Conservation (phyloP, 495 filamentous ascomycete species). For the Aspergillus affinis region DNA sequence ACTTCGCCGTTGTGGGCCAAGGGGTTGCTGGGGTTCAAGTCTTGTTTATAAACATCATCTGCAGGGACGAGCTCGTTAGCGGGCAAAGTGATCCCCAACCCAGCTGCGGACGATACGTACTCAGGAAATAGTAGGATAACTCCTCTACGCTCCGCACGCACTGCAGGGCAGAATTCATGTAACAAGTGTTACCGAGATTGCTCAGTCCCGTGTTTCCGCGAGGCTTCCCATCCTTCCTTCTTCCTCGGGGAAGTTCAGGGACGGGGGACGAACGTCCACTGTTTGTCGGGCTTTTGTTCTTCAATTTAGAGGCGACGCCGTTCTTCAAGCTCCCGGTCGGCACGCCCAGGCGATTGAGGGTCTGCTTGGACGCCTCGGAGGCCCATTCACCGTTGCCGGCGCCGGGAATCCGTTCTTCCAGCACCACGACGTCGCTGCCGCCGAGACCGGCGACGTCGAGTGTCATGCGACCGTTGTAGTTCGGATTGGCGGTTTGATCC, state of each 20-base stretch:
- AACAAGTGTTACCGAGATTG: slow-evolving; percentile 96
- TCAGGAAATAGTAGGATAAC: slow-evolving; percentile 84
- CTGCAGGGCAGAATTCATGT: slow-evolving; percentile 97
- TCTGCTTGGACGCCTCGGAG: slow-evolving; percentile 53
- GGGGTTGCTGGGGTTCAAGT: slow-evolving; percentile 81
- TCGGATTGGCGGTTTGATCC: slow-evolving; percentile 71
- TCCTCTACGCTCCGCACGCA: slow-evolving; percentile 91
- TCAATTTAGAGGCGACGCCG: slow-evolving; percentile 35
- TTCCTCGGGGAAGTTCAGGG: slow-evolving; percentile 56
- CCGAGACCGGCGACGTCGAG: slow-evolving; percentile 64
- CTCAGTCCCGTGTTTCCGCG: slow-evolving; percentile 76
- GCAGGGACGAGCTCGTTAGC: slow-evolving; percentile 7
- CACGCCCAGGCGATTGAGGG: slow-evolving; percentile 41
- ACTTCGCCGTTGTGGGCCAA: slow-evolving; percentile 81
- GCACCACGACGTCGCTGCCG: slow-evolving; percentile 65
- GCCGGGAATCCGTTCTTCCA: slow-evolving; percentile 71
- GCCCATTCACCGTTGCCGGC: slow-evolving; percentile 59
- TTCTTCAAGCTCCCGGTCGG: slow-evolving; percentile 38
- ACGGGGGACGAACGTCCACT: slow-evolving; percentile 69
- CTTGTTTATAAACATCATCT: slow-evolving; percentile 67
- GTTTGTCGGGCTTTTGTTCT: slow-evolving; percentile 34
- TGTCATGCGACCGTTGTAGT: slow-evolving; percentile 72
- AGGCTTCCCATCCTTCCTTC: slow-evolving; percentile 62
- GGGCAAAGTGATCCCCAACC: slow-evolving; percentile 1
- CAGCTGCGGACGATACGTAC: slow-evolving; percentile 35